A percentile compares a stretch with the other conserved stretches of the same genome.
Conservation (phyloP, 495 filamentous ascomycete genomes). For the Stereocaulon alpinum region DNA sequence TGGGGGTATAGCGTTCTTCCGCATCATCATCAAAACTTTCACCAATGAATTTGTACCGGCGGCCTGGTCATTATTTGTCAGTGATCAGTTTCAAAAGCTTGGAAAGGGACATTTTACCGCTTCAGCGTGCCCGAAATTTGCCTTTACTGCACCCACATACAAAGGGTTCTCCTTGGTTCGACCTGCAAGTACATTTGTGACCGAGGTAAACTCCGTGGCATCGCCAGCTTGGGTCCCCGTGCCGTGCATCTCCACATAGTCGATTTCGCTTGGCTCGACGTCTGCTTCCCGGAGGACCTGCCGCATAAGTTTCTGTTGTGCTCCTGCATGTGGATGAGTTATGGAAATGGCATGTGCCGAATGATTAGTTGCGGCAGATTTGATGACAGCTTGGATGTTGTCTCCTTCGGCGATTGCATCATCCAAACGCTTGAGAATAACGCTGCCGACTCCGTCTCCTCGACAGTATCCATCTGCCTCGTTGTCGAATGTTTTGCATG, state of each 20-base stretch:
- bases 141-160: slow-evolving; percentile 31
- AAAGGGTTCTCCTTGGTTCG: slow-evolving; percentile 22
- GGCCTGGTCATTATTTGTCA: slow-evolving; percentile 5
- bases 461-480: slow-evolving; percentile 65
- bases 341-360: slow-evolving; percentile 36
- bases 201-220: slow-evolving; percentile 25
- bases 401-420: slow-evolving; percentile 41
- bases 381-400: slow-evolving; percentile 35
- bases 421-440: slow-evolving; percentile 37
- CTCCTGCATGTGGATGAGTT: slow-evolving; percentile 39
- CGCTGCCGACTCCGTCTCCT: slow-evolving; percentile 35
- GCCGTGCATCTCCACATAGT: slow-evolving; percentile 43
- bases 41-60: slow-evolving; percentile 28
- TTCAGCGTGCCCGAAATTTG: slow-evolving; percentile 35
- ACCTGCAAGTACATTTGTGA: slow-evolving; percentile 24
- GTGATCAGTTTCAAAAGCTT: not conserved
- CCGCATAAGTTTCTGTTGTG: slow-evolving; percentile 36
- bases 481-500: slow-evolving; percentile 46
- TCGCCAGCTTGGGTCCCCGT: slow-evolving; percentile 40
- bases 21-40: slow-evolving; percentile 32
- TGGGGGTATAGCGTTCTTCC: slow-evolving; percentile 29
- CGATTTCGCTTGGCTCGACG: slow-evolving; percentile 39
- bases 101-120: slow-evolving; percentile 13
- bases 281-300: slow-evolving; percentile 35
- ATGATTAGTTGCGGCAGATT: slow-evolving; percentile 33